Evolutionary conservation across 1,139 yeast genomes (phyloP), one percentile per base, ranked within the genome.

Genomic region (Candida glucosophila): DNA sequence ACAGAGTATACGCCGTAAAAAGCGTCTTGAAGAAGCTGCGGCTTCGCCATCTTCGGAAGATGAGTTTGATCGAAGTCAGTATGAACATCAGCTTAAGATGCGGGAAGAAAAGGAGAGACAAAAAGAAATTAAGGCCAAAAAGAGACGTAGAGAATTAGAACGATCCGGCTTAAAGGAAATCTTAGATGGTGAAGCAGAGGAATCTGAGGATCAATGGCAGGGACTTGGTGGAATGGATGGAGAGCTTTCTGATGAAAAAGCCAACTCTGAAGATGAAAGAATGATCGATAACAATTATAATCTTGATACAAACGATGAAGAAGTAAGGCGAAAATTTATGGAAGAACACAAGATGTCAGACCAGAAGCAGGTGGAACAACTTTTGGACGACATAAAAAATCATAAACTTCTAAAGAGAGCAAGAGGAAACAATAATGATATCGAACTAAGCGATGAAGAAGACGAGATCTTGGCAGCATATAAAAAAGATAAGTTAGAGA

Each of bases 141-240:
- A 51, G 33, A 54, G 50, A 30, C 57, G 73, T 36, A 58, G 54
- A 37, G 76, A 68, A 37, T 52, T 69, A 53, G 75, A 63, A 37
- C 52, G 63, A 22, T 61, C 58, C 32, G 78, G 77, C 0, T 47
- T 73, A 17, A 59, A 60, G 30, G 56, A 59, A n/a, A 58, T 77
- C 12, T 59, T 80, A 34, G 88, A 81, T 35, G 81, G 79, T 22
- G 95, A 88, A 58, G 98, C 98, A 23, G 92, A 76, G 39, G 97
- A 90, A 58, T 83, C 95, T 21, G 97, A 90, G 36, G 97, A 88
- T 58, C 96, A 88, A 56, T 88, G 93, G 88, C 77, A 76, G 25
- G 95, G 95, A 2, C 47, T 82, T 29, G 96, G 95, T 29, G 95
- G 95, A 32, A 64, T 49, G 7, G 92, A 82, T 40, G 83, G 77